A percentile compares a stretch with the other conserved stretches of the same genome.
Evolutionary conservation across 176 grass and related monocot species (phyloP).

Genomic region (Tillandsia leiboldiana): DNA sequence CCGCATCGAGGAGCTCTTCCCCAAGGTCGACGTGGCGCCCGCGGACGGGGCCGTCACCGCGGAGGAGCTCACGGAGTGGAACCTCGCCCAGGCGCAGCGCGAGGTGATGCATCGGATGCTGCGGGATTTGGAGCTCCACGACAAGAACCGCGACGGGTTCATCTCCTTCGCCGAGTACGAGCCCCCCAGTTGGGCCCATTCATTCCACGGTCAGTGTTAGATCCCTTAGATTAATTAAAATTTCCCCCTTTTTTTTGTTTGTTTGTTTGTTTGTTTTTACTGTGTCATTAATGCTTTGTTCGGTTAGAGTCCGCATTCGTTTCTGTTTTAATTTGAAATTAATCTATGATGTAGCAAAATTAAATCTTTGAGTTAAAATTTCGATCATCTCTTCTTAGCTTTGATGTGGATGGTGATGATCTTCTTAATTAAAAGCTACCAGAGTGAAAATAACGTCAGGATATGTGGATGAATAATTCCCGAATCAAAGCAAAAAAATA

Average conservation of each 20-base stretch:
- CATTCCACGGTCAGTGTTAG: slow-evolving; percentile 51
- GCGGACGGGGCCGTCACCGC: slow-evolving; percentile 48
- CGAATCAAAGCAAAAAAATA: neutral
- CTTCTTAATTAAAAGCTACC: slow-evolving; percentile 32
- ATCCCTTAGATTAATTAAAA: neutral
- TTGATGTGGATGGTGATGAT: slow-evolving; percentile 57
- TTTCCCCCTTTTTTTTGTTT: neutral
- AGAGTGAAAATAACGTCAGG: too few species aligned
- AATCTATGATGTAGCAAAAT: neutral
- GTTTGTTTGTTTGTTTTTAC: neutral
- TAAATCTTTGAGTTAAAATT: neutral
- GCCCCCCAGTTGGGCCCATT: slow-evolving; percentile 69
- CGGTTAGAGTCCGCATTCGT: too few species aligned
- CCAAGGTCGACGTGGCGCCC: slow-evolving; percentile 70
- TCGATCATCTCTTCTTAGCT: neutral
- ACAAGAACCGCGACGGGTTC: slow-evolving; percentile 66
- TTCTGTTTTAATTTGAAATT: neutral
- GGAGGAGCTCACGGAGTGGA: slow-evolving; percentile 70
- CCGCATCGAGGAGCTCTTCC: slow-evolving; percentile 65
- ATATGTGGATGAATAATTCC: too few species aligned
- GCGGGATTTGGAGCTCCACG: slow-evolving; percentile 80
- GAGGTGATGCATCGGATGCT: slow-evolving; percentile 61
- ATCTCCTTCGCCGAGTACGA: slow-evolving; percentile 72
- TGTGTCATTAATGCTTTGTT: too few species aligned
- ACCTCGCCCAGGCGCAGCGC: slow-evolving; percentile 42